Evolutionary conservation across 331 rosid genomes (phyloP).

Genomic region (Pyracantha coccinea): DNA sequence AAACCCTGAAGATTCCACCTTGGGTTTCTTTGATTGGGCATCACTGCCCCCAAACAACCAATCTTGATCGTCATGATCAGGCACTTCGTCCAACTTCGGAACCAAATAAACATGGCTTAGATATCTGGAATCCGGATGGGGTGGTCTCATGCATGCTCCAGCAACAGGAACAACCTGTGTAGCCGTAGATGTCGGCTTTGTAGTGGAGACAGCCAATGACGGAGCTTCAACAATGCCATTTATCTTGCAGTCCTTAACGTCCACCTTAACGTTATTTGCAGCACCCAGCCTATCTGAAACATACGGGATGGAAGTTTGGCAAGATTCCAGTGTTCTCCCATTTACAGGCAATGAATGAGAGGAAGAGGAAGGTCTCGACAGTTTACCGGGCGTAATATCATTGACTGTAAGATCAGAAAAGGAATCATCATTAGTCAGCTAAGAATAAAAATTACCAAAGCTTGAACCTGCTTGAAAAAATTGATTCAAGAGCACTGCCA

Average conservation of each 20-base stretch:
- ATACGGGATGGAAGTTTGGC: slow-evolving; percentile 36
- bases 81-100: slow-evolving; percentile 53
- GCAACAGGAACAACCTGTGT: slow-evolving; percentile 26
- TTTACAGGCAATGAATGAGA: slow-evolving; percentile 45
- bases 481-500: slow-evolving; percentile 10
- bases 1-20: slow-evolving; percentile 29
- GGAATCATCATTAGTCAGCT: slow-evolving; percentile 23
- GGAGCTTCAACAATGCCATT: slow-evolving; percentile 57
- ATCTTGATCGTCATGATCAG: slow-evolving; percentile 50
- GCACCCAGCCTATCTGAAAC: slow-evolving; percentile 37
- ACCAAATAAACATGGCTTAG: slow-evolving; percentile 51
- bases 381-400: slow-evolving; percentile 63
- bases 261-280: slow-evolving; percentile 36
- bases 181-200: slow-evolving; percentile 21
- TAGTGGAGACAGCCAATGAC: slow-evolving; percentile 32
- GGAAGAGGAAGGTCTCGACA: slow-evolving; percentile 36
- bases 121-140: slow-evolving; percentile 76
- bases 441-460: slow-evolving; percentile 20
- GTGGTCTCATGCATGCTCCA: slow-evolving; percentile 38
- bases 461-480: slow-evolving; percentile 14
- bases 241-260: slow-evolving; percentile 40
- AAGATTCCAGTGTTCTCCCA: slow-evolving; percentile 60
- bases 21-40: slow-evolving; percentile 31
- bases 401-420: slow-evolving; percentile 52
- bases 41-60: slow-evolving; percentile 57